Evolutionary conservation across 2,329 filamentous ascomycete genomes (phyloP), one percentile per base, ranked within the genome.

Genomic region (Alternaria angustiovoidea): DNA sequence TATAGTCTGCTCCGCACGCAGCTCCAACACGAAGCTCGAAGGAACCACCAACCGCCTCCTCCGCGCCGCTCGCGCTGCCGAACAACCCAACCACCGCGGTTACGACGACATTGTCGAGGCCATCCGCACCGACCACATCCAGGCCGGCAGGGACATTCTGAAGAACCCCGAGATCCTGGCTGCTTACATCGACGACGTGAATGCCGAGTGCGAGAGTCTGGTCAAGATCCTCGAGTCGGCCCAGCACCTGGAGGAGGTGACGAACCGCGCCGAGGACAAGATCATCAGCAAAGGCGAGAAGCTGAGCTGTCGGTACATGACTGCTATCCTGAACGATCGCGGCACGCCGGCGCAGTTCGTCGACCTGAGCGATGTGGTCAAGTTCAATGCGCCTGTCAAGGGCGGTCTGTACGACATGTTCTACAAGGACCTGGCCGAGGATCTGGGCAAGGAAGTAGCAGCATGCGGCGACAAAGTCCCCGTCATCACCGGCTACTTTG

Each of bases 281-380:
- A 92, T 99, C 63, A 90, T 98, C 62, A 96, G 93, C 77, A 93
- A 95, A 69, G 95, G 95, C 56, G 95, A 99, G 85, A 98, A 97
- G 82, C 83, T 99, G 68, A 96, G 93, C 80, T 98, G 94, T 79
- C 87, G 90, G 32, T 95, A 95, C 78, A 94, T 99, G 91, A 87
- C 94, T 22, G 89, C 91, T 6, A 80, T 98, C 62, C 81, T 99
- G 65, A 88, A 91, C 75, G 93, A 97, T 72, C 85, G 87, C 71
- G 90, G 92, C 18, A 89, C 96, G 5, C 89, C 92, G 46, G 91
- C 95, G 12, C 90, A 95, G 78, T 98, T 94, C 75, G 89, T 99
- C 60, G 95, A 98, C 77, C 83, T 98, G 51, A 90, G 92, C 51
- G 92, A 97, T 70, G 83, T 93, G 51, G 86, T 97, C 74, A 88